A percentile compares a stretch with the other conserved stretches of the same genome.
phyloP scores from a whole-genome alignment of 441 rosid genomes.

The Pelargonium myrrhifolium region DNA sequence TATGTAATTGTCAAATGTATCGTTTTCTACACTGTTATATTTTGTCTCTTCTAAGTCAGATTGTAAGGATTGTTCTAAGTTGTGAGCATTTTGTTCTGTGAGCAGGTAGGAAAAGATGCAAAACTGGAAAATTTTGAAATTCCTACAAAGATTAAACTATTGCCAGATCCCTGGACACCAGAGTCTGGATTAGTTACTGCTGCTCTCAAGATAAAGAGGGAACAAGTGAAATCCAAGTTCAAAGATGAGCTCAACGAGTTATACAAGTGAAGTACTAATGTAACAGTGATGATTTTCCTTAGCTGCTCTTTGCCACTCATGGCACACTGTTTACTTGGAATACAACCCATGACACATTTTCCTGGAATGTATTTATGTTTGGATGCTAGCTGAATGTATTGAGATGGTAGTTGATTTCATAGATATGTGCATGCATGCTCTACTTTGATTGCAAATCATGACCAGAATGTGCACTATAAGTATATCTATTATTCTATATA shows the following conservation, averaged over 20 bases:
- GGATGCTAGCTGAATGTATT: too few species aligned
- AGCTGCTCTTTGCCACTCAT: not conserved
- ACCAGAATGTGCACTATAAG: too few species aligned
- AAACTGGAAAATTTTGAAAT: constrained; percentile 67
- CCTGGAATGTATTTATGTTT: too few species aligned
- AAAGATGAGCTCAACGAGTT: constrained; percentile 62
- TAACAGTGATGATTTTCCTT: not conserved
- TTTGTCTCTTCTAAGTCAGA: too few species aligned
- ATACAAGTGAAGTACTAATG: constrained; percentile 30
- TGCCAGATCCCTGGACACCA: constrained; percentile 79
- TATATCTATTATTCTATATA: too few species aligned
- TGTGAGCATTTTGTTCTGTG: constrained; percentile 2
- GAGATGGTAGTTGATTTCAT: too few species aligned
- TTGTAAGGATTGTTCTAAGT: not conserved
- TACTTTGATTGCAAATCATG: too few species aligned
- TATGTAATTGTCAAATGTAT: too few species aligned
- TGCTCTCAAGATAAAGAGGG: constrained; percentile 82
- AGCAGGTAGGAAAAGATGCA: constrained; percentile 60
- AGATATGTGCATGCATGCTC: too few species aligned
- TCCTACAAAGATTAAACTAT: constrained; percentile 68
- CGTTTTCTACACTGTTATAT: too few species aligned
- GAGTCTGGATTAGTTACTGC: constrained; percentile 81
- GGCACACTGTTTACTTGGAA: not conserved
- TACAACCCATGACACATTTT: not conserved
- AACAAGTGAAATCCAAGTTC: constrained; percentile 56